Conservation (phyloP, 2,329 filamentous ascomycete species). For the Conoideocrella luteorostrata region DNA sequence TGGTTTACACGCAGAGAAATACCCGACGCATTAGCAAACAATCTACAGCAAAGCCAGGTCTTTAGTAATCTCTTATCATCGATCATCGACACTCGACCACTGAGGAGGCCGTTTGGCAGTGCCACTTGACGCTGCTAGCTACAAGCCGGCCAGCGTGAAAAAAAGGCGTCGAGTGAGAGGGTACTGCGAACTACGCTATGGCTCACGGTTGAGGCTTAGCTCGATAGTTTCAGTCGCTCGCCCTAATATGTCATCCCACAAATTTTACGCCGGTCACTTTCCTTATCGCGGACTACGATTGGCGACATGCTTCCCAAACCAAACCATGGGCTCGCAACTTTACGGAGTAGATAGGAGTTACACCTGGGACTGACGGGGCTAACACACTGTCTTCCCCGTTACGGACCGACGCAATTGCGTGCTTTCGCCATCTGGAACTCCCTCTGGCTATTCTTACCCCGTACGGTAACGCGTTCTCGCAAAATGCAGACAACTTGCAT, state of each 20-base stretch:
- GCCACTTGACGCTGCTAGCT: no score
- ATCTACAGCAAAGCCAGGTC: background rate
- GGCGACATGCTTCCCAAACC: constrained; percentile 4
- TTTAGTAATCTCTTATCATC: background rate
- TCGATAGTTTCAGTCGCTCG: background rate
- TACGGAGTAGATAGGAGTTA: no score
- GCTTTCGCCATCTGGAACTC: background rate
- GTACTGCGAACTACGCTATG: background rate
- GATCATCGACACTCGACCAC: background rate
- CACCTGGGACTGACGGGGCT: background rate
- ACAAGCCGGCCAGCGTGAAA: background rate
- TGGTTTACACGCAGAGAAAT: background rate
- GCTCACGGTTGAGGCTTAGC: background rate
- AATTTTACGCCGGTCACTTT: background rate
- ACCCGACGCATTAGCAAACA: background rate
- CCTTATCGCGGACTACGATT: constrained; percentile 5
- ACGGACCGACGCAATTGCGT: background rate
- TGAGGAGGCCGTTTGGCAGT: no score
- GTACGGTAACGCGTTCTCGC: no score
- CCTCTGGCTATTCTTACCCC: background rate
- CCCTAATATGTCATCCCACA: constrained; percentile 3
- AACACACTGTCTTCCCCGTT: background rate
- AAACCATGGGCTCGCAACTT: no score
- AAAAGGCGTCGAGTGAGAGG: background rate
- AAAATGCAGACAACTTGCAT: no score